phyloP scores from a whole-genome alignment of 2,329 filamentous ascomycete genomes.

The Aspergillus amoenus region DNA sequence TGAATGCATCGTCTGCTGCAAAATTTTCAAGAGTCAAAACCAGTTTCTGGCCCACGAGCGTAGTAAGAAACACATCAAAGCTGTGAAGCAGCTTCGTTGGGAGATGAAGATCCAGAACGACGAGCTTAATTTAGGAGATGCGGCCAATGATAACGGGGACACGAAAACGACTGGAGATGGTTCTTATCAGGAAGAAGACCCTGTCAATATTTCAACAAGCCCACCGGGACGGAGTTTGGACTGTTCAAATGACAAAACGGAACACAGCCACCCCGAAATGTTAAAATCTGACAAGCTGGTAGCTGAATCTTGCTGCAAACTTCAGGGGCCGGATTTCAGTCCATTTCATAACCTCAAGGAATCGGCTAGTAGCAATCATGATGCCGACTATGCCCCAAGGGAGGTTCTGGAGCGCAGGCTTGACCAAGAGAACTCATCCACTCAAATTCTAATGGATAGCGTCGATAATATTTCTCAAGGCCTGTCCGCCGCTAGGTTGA shows the following conservation, averaged over 20 bases:
- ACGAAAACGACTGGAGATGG: not conserved
- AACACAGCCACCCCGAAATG: not conserved
- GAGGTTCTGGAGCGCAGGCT: slow-evolving; percentile 43
- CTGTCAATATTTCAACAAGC: not conserved
- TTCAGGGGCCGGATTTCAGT: not conserved
- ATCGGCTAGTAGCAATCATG: not conserved
- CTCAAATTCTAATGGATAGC: not conserved
- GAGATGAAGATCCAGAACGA: slow-evolving; percentile 82
- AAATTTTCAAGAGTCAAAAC: slow-evolving; percentile 82
- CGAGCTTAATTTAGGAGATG: slow-evolving; percentile 36
- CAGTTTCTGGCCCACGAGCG: slow-evolving; percentile 90
- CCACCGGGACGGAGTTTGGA: not conserved
- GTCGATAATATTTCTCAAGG: slow-evolving; percentile 17
- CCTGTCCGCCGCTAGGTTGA: slow-evolving; percentile 20
- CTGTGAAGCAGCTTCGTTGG: slow-evolving; percentile 72
- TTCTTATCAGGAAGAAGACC: not conserved
- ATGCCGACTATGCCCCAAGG: slow-evolving; percentile 44
- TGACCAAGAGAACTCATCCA: slow-evolving; percentile 16
- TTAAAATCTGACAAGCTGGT: not conserved
- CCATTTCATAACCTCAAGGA: not conserved
- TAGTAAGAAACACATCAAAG: slow-evolving; percentile 94
- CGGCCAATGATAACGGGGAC: not conserved
- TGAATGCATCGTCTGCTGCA: slow-evolving; percentile 64
- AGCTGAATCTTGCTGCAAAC: not conserved
- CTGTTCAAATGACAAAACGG: not conserved